Base-by-base conservation (phyloP, 1,284 basidiomycete genomes). In the Apiotrichum sp. region DNA sequence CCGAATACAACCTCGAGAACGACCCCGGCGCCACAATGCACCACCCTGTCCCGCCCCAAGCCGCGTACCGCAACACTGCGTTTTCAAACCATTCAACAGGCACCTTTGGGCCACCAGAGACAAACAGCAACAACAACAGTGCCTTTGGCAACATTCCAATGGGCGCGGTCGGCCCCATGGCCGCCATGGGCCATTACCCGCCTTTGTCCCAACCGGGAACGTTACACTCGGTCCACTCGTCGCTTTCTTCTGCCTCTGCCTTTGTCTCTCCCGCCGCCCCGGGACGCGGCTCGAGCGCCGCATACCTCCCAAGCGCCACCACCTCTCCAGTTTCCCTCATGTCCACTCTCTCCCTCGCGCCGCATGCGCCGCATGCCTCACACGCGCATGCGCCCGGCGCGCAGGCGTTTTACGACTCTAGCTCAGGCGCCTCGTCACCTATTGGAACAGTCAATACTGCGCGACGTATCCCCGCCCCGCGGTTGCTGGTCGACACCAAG, bases 401-500 rank as follows among this genome's bases (percentile, higher is more conserved):
- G 7, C 35, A 36, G 11, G 35, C 7, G 7, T 36, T 36, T 36
- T 36, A 36, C 35, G 35, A 36, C 35, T 36, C 35, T 6, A 11
- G 11, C 11, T 36, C 35, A 11, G 35, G 35, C 35, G 35, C 35
- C 11, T 36, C 35, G 11, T n/a, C n/a, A n/a, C n/a, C n/a, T n/a
- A n/a, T n/a, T n/a, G n/a, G n/a, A n/a, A n/a, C n/a, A n/a, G n/a
- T n/a, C n/a, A n/a, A n/a, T n/a, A 11, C 35, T 36, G 6, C 35
- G 11, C 45, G 40, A 6, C 58, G 58, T 39, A 51, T 53, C 22
- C 58, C 58, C 14, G 55, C 55, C 0, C 58, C 61, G 5, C 47
- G 51, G 2, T 35, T 62, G n/a, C 40, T 62, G 7, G 50, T 62
- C 34, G 61, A 62, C 53, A 55, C 53, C 13, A 62, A 62, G 58